Conservation (phyloP, 2,329 filamentous ascomycete species). For the Neonectria ditissima region DNA sequence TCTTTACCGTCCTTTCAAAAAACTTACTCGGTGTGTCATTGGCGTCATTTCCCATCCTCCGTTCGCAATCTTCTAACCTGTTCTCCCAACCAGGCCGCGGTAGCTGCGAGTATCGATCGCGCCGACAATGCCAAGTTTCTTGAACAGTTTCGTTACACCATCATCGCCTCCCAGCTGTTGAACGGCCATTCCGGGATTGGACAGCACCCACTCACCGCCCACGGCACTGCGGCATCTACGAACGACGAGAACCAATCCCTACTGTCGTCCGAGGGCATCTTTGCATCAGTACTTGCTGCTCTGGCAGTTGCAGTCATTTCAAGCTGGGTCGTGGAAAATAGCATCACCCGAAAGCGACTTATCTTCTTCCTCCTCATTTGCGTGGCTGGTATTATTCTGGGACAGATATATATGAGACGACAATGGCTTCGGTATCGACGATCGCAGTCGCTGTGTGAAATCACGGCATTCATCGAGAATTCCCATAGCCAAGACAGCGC, state of each 20-base stretch:
- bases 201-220: constrained; percentile 44
- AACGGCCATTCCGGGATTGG: constrained; percentile 72
- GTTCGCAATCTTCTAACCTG: constrained; percentile 22
- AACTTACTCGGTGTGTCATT: constrained; percentile 63
- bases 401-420: constrained; percentile 79
- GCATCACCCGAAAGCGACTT: constrained; percentile 68
- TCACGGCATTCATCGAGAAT: constrained; percentile 75
- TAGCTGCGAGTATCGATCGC: constrained; percentile 78
- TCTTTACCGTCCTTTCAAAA: constrained; percentile 60
- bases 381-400: constrained; percentile 64
- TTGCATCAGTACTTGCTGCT: constrained; percentile 65
- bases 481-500: constrained; percentile 86
- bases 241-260: constrained; percentile 44
- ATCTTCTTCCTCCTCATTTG: constrained; percentile 61
- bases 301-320: constrained; percentile 77
- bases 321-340: constrained; percentile 73
- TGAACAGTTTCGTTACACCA: constrained; percentile 92
- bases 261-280: constrained; percentile 57
- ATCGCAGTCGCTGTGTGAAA: constrained; percentile 77
- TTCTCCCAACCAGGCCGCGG: constrained; percentile 64
- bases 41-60: neutral
- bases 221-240: constrained; percentile 26
- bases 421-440: constrained; percentile 86
- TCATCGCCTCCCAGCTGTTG: constrained; percentile 90
- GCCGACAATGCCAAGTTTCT: constrained; percentile 87